Evolutionary conservation across 2,329 filamentous ascomycete genomes (phyloP).

Genomic region (Diaporthe nobilis): DNA sequence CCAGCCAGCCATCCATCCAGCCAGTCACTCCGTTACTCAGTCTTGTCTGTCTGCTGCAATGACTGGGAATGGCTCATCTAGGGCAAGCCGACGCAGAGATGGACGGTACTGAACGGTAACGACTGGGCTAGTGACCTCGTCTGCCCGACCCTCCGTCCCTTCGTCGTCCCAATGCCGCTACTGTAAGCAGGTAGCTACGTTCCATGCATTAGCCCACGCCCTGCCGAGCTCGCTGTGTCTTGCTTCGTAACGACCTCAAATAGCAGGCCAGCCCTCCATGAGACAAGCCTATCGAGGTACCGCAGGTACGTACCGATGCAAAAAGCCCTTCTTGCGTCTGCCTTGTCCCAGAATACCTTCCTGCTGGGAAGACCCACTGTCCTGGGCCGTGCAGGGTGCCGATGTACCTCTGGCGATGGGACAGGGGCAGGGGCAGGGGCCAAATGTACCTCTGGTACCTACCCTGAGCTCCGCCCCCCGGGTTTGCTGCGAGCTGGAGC

Average conservation of each 20-base stretch:
- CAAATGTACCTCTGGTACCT: background rate
- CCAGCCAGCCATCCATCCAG: background rate
- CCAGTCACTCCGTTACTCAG: background rate
- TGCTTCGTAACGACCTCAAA: constrained; percentile 34
- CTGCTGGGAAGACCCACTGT: constrained; percentile 29
- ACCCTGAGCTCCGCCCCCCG: constrained; percentile 33
- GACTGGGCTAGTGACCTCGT: background rate
- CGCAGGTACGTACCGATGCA: constrained; percentile 22
- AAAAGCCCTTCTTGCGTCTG: constrained; percentile 25
- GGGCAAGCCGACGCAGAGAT: background rate
- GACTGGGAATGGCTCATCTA: constrained; percentile 7
- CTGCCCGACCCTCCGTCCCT: background rate
- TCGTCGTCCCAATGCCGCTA: constrained; percentile 10
- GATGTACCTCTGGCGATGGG: constrained; percentile 12
- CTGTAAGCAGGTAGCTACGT: constrained; percentile 36
- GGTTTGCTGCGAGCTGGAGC: constrained; percentile 14
- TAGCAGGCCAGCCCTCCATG: constrained; percentile 21
- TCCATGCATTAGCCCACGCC: constrained; percentile 37
- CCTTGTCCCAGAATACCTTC: constrained; percentile 26
- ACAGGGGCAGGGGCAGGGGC: background rate
- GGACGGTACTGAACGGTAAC: background rate
- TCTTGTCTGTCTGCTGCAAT: background rate
- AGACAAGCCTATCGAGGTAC: constrained; percentile 1
- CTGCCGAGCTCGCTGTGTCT: constrained; percentile 33
- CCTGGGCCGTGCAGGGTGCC: constrained; percentile 34